phyloP scores from a whole-genome alignment of 2,329 filamentous ascomycete genomes.

The Colletotrichum sp. region DNA sequence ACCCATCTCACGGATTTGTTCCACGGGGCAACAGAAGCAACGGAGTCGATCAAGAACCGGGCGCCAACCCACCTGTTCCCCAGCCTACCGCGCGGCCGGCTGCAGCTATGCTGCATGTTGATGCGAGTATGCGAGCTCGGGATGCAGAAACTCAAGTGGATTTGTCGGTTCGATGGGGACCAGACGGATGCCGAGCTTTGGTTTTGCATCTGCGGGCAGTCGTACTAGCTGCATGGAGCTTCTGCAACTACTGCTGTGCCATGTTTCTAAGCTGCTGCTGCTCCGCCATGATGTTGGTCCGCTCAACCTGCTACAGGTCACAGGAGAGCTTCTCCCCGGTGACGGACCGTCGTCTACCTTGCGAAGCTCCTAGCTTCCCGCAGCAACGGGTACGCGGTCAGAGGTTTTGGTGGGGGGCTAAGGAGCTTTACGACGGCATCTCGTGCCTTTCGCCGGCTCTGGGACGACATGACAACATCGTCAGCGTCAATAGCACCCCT shows the following conservation, averaged over 20 bases:
- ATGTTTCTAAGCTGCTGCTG: constrained; percentile 8
- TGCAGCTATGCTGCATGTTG: constrained; percentile 12
- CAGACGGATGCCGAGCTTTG: constrained; percentile 6
- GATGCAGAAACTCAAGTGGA: constrained; percentile 2
- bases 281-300: constrained; percentile 4
- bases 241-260: constrained; percentile 6
- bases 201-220: constrained; percentile 11
- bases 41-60: neutral
- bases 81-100: constrained; percentile 8
- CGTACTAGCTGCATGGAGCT: constrained; percentile 2
- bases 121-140: constrained; percentile 1
- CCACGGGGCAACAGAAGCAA: constrained; percentile 20
- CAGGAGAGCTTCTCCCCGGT: neutral
- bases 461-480: constrained; percentile 11
- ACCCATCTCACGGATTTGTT: neutral
- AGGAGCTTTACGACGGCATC: neutral
- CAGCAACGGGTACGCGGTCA: neutral
- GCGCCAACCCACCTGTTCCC: constrained; percentile 8
- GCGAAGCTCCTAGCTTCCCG: constrained; percentile 2
- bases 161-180: neutral
- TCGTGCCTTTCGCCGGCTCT: neutral
- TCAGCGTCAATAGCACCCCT: neutral
- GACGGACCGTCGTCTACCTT: neutral
- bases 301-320: neutral
- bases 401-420: neutral